Conservation (phyloP, 2,329 filamentous ascomycete species). For the Drechslerella coelobrocha region DNA sequence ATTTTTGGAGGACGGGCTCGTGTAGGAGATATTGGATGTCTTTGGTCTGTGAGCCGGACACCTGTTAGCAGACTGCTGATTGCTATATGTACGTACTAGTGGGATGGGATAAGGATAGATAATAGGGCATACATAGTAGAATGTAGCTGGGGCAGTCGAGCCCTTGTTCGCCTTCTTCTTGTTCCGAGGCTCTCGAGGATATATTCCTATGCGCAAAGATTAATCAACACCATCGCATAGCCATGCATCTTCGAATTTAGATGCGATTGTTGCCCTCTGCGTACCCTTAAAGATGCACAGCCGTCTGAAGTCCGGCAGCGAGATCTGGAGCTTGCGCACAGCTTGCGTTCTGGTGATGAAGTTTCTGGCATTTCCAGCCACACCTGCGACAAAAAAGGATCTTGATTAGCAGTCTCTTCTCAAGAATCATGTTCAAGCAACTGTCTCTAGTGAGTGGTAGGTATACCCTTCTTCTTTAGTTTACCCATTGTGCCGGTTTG, state of each 20-base stretch:
- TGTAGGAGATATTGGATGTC: constrained; percentile 98
- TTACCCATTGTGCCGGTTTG: constrained; percentile 67
- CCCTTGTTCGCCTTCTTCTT: constrained; percentile 97
- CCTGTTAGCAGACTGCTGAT: neutral
- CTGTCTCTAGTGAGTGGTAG: neutral
- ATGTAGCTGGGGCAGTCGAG: constrained; percentile 87
- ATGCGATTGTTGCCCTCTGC: neutral
- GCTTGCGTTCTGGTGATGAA: constrained; percentile 97
- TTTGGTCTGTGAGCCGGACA: constrained; percentile 67
- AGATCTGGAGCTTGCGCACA: constrained; percentile 96
- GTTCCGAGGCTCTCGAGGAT: constrained; percentile 93
- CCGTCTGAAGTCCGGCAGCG: constrained; percentile 93
- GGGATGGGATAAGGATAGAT: neutral
- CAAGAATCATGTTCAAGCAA: constrained; percentile 8
- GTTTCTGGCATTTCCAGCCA: constrained; percentile 93
- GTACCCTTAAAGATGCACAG: constrained; percentile 96
- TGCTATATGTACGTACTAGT: neutral
- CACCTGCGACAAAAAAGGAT: constrained; percentile 62
- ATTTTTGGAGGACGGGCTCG: constrained; percentile 90
- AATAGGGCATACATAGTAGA: constrained; percentile 67
- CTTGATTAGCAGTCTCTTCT: constrained; percentile 15
- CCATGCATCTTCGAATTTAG: neutral
- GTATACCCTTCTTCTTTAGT: constrained; percentile 84
- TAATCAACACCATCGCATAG: constrained; percentile 13
- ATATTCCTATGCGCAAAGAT: constrained; percentile 71